These are phyloP conservation scores for Malassezia equina DNA, from an alignment of 1,284 basidiomycete genomes.

Conservation along the genomic window DNA sequence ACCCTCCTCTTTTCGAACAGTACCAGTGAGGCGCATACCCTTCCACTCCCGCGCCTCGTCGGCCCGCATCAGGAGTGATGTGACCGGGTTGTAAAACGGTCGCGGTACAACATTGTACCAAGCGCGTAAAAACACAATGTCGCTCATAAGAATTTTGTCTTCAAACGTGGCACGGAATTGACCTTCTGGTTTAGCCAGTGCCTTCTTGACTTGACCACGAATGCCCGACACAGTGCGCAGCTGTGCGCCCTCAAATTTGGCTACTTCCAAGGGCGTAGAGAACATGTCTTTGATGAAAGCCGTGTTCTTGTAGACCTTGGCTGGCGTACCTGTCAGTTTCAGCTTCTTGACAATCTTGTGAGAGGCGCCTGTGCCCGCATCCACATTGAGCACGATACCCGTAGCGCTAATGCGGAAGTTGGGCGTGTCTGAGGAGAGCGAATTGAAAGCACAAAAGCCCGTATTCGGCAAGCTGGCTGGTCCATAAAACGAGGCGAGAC, in stretches of 20 bases:
- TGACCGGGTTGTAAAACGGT: constrained; percentile 93
- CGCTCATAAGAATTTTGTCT: constrained; percentile 92
- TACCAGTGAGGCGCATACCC: constrained; percentile 91
- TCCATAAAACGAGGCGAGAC: constrained; percentile 73
- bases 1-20: constrained; percentile 72
- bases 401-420: constrained; percentile 87
- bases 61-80: constrained; percentile 68
- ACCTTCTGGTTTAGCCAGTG: constrained; percentile 82
- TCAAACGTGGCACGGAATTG: constrained; percentile 93
- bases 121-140: constrained; percentile 87
- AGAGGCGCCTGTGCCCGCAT: constrained; percentile 51
- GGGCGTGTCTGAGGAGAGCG: constrained; percentile 58
- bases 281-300: constrained; percentile 99
- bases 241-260: constrained; percentile 95
- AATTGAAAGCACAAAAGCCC: constrained; percentile 90
- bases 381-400: constrained; percentile 86
- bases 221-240: constrained; percentile 91
- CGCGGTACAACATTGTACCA: constrained; percentile 94
- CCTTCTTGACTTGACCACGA: constrained; percentile 92
- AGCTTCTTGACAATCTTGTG: constrained; percentile 96
- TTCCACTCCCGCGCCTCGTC: constrained; percentile 37
- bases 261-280: constrained; percentile 77
- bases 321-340: constrained; percentile 86
- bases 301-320: constrained; percentile 98
- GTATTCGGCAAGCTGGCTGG: constrained; percentile 57